Evolutionary conservation across 805 yeast genomes (phyloP).

Genomic region (Kregervanrija fluxuum): DNA sequence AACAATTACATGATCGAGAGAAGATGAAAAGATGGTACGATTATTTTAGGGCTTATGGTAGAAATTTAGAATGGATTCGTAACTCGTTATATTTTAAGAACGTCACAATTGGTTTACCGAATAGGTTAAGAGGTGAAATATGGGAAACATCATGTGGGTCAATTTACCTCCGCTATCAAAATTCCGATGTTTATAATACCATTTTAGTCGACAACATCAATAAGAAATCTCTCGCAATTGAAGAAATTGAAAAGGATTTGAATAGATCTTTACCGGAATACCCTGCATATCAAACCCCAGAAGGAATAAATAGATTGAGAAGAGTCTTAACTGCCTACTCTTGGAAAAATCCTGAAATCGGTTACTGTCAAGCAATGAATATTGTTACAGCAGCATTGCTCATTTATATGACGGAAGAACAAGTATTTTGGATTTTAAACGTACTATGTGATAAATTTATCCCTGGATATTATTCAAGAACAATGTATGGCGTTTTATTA

Average conservation of each 20-base stretch:
- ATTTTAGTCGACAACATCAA: constrained; percentile 56
- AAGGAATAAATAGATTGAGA: constrained; percentile 79
- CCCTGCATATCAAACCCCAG: constrained; percentile 81
- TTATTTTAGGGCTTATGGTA: constrained; percentile 74
- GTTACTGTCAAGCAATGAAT: constrained; percentile 99
- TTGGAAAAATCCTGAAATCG: constrained; percentile 95
- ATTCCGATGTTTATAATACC: constrained; percentile 50
- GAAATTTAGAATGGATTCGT: constrained; percentile 68
- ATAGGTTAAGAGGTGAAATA: constrained; percentile 85
- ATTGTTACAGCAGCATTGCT: constrained; percentile 76
- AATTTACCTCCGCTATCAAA: constrained; percentile 60
- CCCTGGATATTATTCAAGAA: constrained; percentile 94
- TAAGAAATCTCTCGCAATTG: constrained; percentile 74
- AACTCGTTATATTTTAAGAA: constrained; percentile 76
- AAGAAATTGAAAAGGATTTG: constrained; percentile 93
- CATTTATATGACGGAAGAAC: constrained; percentile 90
- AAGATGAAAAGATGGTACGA: constrained; percentile 94
- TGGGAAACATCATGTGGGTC: constrained; percentile 95
- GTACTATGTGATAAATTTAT: constrained; percentile 75
- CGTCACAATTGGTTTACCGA: constrained; percentile 90
- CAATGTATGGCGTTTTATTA: constrained; percentile 93
- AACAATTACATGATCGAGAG: constrained; percentile 67
- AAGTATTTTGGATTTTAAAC: constrained; percentile 89
- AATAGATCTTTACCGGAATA: constrained; percentile 94
- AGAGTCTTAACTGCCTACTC: constrained; percentile 90